Evolutionary conservation across 106 monocot species (phyloP).

Genomic region (Acorus calamus): DNA sequence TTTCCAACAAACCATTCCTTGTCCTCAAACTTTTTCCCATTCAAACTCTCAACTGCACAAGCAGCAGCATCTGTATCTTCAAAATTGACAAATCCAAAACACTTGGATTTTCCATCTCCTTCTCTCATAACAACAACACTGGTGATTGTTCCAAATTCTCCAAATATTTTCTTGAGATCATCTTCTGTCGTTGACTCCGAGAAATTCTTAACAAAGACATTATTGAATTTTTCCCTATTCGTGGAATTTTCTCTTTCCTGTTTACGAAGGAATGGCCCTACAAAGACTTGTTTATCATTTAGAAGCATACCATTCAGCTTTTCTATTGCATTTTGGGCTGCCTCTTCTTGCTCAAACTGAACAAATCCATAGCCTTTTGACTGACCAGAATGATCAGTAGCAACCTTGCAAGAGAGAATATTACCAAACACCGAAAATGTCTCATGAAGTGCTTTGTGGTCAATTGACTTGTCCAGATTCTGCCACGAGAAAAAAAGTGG

Average conservation of each 20-base stretch:
- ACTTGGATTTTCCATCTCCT: constrained; percentile 75
- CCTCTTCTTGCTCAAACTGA: constrained; percentile 74
- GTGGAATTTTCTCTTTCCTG: constrained; percentile 65
- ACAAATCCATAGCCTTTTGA: constrained; percentile 94
- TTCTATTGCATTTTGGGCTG: constrained; percentile 64
- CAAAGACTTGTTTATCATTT: constrained; percentile 82
- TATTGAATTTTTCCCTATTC: constrained; percentile 41
- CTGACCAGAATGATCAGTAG: constrained; percentile 57
- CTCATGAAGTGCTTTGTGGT: constrained; percentile 55
- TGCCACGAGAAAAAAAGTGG: constrained; percentile 12
- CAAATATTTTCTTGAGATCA: constrained; percentile 50
- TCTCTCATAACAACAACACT: constrained; percentile 82
- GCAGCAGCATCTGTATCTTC: constrained; percentile 79
- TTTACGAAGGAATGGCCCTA: constrained; percentile 80
- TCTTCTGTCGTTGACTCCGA: constrained; percentile 61
- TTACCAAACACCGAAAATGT: constrained; percentile 81
- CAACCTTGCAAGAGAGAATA: constrained; percentile 87
- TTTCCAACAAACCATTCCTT: constrained; percentile 95
- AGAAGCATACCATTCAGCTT: constrained; percentile 91
- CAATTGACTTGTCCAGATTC: constrained; percentile 75
- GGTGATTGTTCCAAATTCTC: constrained; percentile 62
- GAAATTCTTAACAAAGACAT: constrained; percentile 96
- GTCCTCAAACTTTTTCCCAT: constrained; percentile 76
- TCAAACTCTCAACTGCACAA: constrained; percentile 57
- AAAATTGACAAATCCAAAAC: constrained; percentile 96